Evolutionary conservation across 2,329 filamentous ascomycete genomes (phyloP), one percentile per base, ranked within the genome.

Genomic region (Talaromyces marneffei): DNA sequence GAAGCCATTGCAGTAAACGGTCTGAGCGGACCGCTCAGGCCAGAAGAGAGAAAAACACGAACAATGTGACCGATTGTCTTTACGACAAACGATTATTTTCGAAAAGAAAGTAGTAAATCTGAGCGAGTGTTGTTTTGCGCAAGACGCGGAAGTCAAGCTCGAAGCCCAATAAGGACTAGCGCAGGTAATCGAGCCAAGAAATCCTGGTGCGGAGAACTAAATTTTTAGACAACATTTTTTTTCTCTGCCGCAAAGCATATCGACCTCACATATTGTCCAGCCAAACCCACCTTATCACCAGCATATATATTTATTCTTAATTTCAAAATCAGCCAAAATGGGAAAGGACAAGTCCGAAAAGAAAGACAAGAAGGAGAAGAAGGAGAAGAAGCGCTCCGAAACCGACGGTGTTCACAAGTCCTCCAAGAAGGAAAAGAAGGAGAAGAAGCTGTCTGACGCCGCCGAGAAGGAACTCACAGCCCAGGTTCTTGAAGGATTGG

Each of bases 331-430:
- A 48, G 65, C 66, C 68, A 76, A 60, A 65, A 79, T 79, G 77
- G 77, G 71, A 58, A 79, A 79, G 69, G 77, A 79, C 65, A 76
- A 73, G 69, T 68, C 71, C 65, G 76, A 78, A 44, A 70, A 70
- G 62, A 68, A 72, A 35, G 63, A 68, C 61, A 70, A 69, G 63
- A 64, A 65, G 40, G 69, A 68, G 61, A 81, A 80, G 71, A 73
- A 76, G 69, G 75, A 79, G 65, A 78, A 79, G 72, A 79, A 79
- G 72, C 76, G 76, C 62, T 71, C 76, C 62, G 77, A 79, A 66
- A 76, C 75, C 66, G 75, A 79, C 66, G 77, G 77, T 58, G 73
- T 79, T 53, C 70, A 73, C 70, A 79, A 77, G 72, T 66, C 66
- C 68, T 66, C 66, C 68, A 68, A 67, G 63, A 68, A 69, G 53